Conservation (phyloP, 2,329 filamentous ascomycete species). For the Fusarium incarnatum region DNA sequence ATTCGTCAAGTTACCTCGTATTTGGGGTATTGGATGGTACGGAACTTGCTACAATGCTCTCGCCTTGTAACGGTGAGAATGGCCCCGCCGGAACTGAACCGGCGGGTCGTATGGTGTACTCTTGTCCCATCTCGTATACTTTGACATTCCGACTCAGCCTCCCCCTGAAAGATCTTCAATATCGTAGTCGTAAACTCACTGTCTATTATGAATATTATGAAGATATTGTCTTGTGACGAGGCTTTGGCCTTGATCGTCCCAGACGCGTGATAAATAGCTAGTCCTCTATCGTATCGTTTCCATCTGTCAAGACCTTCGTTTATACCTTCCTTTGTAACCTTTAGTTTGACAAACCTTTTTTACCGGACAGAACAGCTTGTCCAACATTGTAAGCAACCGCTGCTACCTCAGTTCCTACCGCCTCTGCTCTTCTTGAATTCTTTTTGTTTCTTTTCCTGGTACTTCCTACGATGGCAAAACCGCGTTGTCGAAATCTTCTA, state of each 20-base stretch:
- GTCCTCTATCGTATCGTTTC: neutral
- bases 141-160: neutral
- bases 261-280: neutral
- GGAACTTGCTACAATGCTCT: neutral
- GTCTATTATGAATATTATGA: neutral
- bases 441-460: neutral
- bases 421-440: neutral
- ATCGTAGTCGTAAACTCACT: neutral
- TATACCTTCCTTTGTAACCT: neutral
- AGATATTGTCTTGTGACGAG: neutral
- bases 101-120: neutral
- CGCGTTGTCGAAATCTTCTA: neutral
- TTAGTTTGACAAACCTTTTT: neutral
- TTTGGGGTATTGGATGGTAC: neutral
- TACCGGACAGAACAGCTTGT: neutral
- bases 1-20: neutral
- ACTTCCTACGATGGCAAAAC: neutral
- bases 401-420: neutral
- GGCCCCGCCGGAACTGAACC: neutral
- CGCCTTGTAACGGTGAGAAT: neutral
- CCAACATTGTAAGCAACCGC: neutral
- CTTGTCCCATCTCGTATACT: neutral
- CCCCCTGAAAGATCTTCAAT: neutral
- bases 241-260: neutral
- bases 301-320: neutral